These are phyloP conservation scores for Globisporangium parvum DNA, from an alignment of 352 stramenopile genomes.

Conservation along the genomic window DNA sequence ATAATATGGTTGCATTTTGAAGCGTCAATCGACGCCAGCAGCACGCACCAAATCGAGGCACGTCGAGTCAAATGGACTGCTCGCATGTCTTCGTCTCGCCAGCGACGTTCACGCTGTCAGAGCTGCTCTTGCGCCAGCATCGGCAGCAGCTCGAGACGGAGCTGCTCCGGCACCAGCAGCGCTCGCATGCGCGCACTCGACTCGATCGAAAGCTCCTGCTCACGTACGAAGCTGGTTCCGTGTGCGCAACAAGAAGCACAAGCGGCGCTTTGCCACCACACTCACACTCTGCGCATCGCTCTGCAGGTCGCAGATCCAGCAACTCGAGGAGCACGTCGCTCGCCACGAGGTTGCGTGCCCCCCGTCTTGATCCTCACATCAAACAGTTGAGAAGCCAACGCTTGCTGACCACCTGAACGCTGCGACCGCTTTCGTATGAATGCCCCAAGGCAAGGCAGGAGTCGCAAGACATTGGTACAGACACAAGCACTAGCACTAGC, in stretches of 20 bases:
- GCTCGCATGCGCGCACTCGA: slow-evolving; percentile 13
- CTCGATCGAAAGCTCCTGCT: slow-evolving; percentile 18
- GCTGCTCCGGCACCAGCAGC: slow-evolving; percentile 20
- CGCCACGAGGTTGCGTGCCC: slow-evolving; percentile 21
- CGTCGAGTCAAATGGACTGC: slow-evolving; percentile 1
- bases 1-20: no score
- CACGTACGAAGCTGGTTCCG: slow-evolving; percentile 11
- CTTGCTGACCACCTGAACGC: neutral
- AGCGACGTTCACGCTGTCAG: neutral
- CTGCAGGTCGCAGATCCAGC: slow-evolving; percentile 22
- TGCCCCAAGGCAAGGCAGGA: neutral
- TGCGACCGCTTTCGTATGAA: neutral
- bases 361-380: neutral
- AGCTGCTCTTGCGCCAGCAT: slow-evolving; percentile 7
- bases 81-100: slow-evolving; percentile 4
- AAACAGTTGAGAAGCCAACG: neutral
- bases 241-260: neutral
- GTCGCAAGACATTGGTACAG: neutral
- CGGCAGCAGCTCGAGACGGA: slow-evolving; percentile 19
- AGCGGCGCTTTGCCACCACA: neutral
- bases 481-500: neutral
- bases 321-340: slow-evolving; percentile 24
- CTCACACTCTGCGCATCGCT: neutral
- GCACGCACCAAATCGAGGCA: neutral
- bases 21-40: neutral